Base-by-base conservation (phyloP, 768 basidiomycete species). In the Mycena venus region DNA sequence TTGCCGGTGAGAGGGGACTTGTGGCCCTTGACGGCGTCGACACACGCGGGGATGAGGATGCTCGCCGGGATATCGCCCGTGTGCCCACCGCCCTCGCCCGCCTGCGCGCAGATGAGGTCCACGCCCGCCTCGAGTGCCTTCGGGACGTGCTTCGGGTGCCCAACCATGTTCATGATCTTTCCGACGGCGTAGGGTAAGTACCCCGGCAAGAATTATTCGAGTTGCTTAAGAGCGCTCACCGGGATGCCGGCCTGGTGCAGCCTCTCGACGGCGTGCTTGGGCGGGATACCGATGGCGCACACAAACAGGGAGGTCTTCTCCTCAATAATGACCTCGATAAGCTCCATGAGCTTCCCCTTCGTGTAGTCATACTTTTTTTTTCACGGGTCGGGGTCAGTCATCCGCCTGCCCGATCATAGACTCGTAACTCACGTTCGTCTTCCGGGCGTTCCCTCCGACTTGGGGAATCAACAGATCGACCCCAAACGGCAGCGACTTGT, bases 61-160 rank as follows among this genome's bases (percentile, higher is more conserved):
- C 93, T 93, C 3, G 94, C 93, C 1, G 96, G 91, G 17, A 93
- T 91, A 75, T 95, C 94, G 31, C 97, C 97, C 0, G 97, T 97
- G 87, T 92, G 92, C 21, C 95, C 95, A 64, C 96, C 96, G 53
- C 95, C 97, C 84, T 98, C 97, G 31, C 96, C 95, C 3, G 94
- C 96, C 84, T 98, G 96, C 9, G 96, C 96, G 78, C 97, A 98
- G 80, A 99, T 98, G 74, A 99, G 86, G 80, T 99, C 97, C 42
- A 95, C 94, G 42, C 97, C 97, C 44, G 88, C 93, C 6, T 90
- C 94, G 34, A 98, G 89, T 6, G 95, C 95, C 81, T 94, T 95
- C 59, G 85, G 77, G 56, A 94, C 94, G 81, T 96, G 95, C 81
- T 96, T 98, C n/a, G 96, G 96, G 80, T 96, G 95, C 23, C 97